Base-by-base conservation (phyloP, 1,284 basidiomycete species). In the Malassezia vespertilionis region DNA sequence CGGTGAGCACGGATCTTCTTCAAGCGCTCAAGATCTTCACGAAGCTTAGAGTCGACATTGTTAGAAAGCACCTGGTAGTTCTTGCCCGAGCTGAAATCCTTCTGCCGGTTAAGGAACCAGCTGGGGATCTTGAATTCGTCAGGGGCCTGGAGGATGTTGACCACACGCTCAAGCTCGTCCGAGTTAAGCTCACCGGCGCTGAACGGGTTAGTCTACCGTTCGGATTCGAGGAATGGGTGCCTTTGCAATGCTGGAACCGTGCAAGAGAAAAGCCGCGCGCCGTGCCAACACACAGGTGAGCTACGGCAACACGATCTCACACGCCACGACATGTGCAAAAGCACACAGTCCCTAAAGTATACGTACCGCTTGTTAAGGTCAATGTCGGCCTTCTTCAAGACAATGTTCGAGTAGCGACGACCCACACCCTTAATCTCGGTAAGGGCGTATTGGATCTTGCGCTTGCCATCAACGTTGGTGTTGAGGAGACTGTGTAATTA, bases 351-450 rank as follows among this genome's bases (percentile, higher is more conserved):
- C n/a, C n/a, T n/a, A n/a, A n/a, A n/a, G n/a, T n/a, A 34, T n/a
- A 77, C 84, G 57, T 68, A 93, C 90, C 93, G 86, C 79, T 99
- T 99, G 80, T 81, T 85, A 61, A 99, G 81, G 74, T 97, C 90
- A 51, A 99, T 86, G 78, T 97, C 93, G 63, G 93, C 93, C 80
- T 99, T 99, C 79, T 97, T 97, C 83, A 90, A 96, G 67, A 97
- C 91, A 71, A 97, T 78, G 78, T 97, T 97, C 73, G 93, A 82
- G 77, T 95, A 97, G 55, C 93, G 85, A 60, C 93, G 84, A 72
- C 93, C 93, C 60, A 99, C 91, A 84, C 93, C 93, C 80, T 95
- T 95, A 80, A 97, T 97, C 79, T 97, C 62, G 37, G 69, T 71
- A 23, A 71, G 60, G 57, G 69, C 69, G 60, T 71, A 71, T 67